Conservation (phyloP, 441 rosid genomes). For the Hypseocharis bilobata region DNA sequence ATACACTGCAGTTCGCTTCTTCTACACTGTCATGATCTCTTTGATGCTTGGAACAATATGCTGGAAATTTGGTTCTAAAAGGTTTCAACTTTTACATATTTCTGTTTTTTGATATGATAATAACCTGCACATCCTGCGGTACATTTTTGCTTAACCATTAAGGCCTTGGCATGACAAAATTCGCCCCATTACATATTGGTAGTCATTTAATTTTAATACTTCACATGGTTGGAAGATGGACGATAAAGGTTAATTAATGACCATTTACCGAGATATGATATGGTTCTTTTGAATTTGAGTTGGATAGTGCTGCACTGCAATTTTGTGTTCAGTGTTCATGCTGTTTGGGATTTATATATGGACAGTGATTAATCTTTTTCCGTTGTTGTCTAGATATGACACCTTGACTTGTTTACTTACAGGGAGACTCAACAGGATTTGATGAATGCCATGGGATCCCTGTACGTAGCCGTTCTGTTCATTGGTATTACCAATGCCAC, state of each 20-base stretch:
- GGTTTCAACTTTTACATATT: background rate
- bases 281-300: no score
- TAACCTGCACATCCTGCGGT: background rate
- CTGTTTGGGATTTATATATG: no score
- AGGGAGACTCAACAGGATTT: slow-evolving; percentile 44
- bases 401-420: background rate
- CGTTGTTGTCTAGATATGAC: background rate
- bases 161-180: background rate
- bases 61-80: slow-evolving; percentile 4
- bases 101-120: background rate
- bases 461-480: slow-evolving; percentile 55
- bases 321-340: no score
- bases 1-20: slow-evolving; percentile 4
- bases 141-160: background rate
- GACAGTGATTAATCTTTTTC: no score
- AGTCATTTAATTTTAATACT: background rate
- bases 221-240: background rate
- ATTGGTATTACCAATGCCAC: slow-evolving; percentile 57
- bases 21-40: slow-evolving; percentile 4
- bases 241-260: no score
- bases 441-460: slow-evolving; percentile 57
- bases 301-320: no score
- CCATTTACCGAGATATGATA: no score
- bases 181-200: background rate
- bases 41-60: background rate